phyloP scores from a whole-genome alignment of 148 eudicot species.

The Heliamphora exappendiculata region DNA sequence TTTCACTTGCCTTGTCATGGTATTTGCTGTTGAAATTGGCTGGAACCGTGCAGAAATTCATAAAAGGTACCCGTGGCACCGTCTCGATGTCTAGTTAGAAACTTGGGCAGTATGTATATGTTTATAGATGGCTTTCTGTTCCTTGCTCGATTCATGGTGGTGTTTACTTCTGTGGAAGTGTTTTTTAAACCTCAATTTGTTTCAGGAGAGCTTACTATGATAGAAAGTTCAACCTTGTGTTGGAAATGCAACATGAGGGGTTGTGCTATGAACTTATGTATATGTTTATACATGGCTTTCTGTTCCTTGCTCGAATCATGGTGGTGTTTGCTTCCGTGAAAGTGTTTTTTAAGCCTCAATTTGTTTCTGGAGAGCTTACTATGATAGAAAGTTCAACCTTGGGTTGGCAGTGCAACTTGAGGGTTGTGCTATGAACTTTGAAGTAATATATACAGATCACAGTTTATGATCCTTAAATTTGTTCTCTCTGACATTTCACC shows the following conservation, averaged over 20 bases:
- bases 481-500: too few relatives aligned
- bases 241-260: conserved; percentile 1
- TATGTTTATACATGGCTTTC: not conserved
- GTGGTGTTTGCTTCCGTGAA: not conserved
- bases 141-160: not conserved
- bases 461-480: too few relatives aligned
- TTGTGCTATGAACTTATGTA: not conserved
- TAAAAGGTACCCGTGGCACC: not conserved
- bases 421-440: not conserved
- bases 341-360: not conserved
- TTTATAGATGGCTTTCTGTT: not conserved
- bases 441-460: not conserved
- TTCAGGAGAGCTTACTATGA: not conserved
- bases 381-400: conserved; percentile 6
- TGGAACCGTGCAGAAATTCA: conserved; percentile 3
- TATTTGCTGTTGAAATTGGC: conserved; percentile 37
- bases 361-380: not conserved
- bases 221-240: conserved; percentile 9
- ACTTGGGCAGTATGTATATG: not conserved
- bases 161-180: not conserved
- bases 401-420: conserved; percentile 4
- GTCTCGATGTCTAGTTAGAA: not conserved
- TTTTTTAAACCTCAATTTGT: not conserved
- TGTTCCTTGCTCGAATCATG: not conserved
- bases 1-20: conserved; percentile 39